Conservation (phyloP, 2,329 filamentous ascomycete species). For the Curvularia sp. region DNA sequence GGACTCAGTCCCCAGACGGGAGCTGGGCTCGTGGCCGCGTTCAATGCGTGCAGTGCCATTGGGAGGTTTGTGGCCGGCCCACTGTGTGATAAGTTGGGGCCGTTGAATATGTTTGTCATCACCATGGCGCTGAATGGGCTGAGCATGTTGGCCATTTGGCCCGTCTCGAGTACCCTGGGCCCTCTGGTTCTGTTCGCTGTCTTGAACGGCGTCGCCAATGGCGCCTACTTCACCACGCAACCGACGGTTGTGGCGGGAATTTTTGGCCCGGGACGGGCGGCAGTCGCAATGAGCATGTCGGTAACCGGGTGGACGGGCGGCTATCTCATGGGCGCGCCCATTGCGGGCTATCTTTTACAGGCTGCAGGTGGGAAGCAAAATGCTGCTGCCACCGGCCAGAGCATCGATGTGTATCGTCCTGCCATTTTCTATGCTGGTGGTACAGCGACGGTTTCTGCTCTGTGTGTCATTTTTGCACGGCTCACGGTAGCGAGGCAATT, state of each 20-base stretch:
- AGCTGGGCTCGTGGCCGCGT: slow-evolving; percentile 36
- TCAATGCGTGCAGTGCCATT: slow-evolving; percentile 41
- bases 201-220: slow-evolving; percentile 42
- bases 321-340: slow-evolving; percentile 39
- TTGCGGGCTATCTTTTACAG: slow-evolving; percentile 38
- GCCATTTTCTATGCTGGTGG: slow-evolving; percentile 44
- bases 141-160: slow-evolving; percentile 44
- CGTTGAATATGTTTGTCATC: slow-evolving; percentile 43
- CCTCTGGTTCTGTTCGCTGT: slow-evolving; percentile 38
- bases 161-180: slow-evolving; percentile 32
- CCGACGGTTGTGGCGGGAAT: slow-evolving; percentile 41
- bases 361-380: slow-evolving; percentile 31
- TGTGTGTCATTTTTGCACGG: slow-evolving; percentile 34
- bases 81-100: slow-evolving; percentile 40
- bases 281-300: slow-evolving; percentile 39
- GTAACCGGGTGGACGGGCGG: slow-evolving; percentile 38
- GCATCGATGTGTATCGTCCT: slow-evolving; percentile 35
- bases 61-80: slow-evolving; percentile 37
- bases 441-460: slow-evolving; percentile 28
- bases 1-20: slow-evolving; percentile 35
- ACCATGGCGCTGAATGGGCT: slow-evolving; percentile 35
- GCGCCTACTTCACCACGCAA: slow-evolving; percentile 38
- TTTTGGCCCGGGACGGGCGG: slow-evolving; percentile 37
- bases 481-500: slow-evolving; percentile 30
- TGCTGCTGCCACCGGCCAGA: slow-evolving; percentile 15